phyloP scores from a whole-genome alignment of 805 yeast genomes.

The Metschnikowia borealis region DNA sequence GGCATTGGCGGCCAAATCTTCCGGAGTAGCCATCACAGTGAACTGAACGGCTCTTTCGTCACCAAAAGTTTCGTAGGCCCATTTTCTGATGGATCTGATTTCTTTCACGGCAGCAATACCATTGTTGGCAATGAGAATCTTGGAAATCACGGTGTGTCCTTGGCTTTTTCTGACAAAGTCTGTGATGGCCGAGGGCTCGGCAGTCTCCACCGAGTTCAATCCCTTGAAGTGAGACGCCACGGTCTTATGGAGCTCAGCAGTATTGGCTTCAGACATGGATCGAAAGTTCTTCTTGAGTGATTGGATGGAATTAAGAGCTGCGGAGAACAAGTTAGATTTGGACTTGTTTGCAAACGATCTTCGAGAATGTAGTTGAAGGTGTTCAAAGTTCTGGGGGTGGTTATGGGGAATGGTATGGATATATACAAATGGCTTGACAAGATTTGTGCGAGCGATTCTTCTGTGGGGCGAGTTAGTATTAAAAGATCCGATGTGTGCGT shows the following conservation, averaged over 20 bases:
- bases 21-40: constrained; percentile 99
- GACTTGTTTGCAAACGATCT: background rate
- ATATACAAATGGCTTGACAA: constrained; percentile 5
- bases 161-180: constrained; percentile 81
- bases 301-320: constrained; percentile 1
- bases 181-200: constrained; percentile 74
- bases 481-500: background rate
- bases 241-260: constrained; percentile 18
- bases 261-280: constrained; percentile 17
- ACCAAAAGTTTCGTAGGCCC: constrained; percentile 99
- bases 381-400: background rate
- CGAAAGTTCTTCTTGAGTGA: background rate
- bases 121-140: constrained; percentile 90
- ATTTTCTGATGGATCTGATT: constrained; percentile 93
- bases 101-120: constrained; percentile 99
- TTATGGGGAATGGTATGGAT: constrained; percentile 1
- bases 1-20: constrained; percentile 93
- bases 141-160: constrained; percentile 93
- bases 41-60: constrained; percentile 90
- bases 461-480: constrained; percentile 2
- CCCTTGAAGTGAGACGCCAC: constrained; percentile 80
- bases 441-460: constrained; percentile 5
- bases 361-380: background rate
- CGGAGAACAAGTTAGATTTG: background rate
- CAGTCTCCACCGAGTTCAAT: constrained; percentile 67